phyloP scores from a whole-genome alignment of 2,329 filamentous ascomycete species.

The Colletotrichum orbiculare region DNA sequence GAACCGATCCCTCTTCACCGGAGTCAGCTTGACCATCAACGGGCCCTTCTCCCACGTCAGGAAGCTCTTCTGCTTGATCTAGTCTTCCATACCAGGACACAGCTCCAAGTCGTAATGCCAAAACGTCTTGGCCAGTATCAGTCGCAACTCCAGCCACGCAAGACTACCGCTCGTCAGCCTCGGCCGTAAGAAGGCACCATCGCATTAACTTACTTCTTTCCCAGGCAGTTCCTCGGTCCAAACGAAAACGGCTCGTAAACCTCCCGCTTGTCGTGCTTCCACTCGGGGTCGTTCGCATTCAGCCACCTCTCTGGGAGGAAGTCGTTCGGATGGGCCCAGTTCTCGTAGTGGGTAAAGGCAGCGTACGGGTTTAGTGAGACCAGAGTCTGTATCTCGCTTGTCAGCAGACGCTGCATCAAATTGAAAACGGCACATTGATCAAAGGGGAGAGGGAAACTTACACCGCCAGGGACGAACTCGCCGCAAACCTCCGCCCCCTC shows the following conservation, averaged over 20 bases:
- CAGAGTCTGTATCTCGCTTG: neutral
- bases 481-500: slow-evolving; percentile 48
- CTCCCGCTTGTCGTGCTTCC: slow-evolving; percentile 51
- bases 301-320: slow-evolving; percentile 61
- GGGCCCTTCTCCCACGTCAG: slow-evolving; percentile 48
- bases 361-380: slow-evolving; percentile 31
- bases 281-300: slow-evolving; percentile 26
- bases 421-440: no score
- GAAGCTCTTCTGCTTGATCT: slow-evolving; percentile 53
- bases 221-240: slow-evolving; percentile 62
- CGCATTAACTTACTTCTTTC: slow-evolving; percentile 51
- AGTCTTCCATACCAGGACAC: slow-evolving; percentile 46
- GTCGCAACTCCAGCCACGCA: slow-evolving; percentile 61
- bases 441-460: slow-evolving; percentile 39
- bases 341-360: slow-evolving; percentile 25
- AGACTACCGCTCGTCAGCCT: slow-evolving; percentile 47
- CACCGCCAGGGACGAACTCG: slow-evolving; percentile 46
- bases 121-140: slow-evolving; percentile 58
- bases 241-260: slow-evolving; percentile 60
- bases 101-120: slow-evolving; percentile 61
- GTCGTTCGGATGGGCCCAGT: slow-evolving; percentile 56
- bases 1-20: neutral
- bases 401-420: neutral
- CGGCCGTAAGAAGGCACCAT: no score
- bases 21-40: slow-evolving; percentile 25